Evolutionary conservation across 2,329 filamentous ascomycete genomes (phyloP).

Genomic region (Akanthomyces muscarius): DNA sequence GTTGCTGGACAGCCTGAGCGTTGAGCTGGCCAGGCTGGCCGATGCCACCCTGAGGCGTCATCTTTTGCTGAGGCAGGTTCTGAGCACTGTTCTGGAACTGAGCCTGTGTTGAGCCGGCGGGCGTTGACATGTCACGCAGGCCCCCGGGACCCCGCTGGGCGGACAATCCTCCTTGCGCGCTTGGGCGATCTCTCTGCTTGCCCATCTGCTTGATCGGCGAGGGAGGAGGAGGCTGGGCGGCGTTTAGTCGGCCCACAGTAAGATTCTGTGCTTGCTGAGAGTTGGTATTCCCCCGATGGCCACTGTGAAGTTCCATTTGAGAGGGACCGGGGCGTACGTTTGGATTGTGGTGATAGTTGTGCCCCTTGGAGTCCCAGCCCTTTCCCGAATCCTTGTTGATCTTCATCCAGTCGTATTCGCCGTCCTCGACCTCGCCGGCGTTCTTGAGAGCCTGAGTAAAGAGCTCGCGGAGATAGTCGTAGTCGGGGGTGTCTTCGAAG

Average conservation of each 20-base stretch:
- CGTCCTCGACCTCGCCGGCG: conserved; percentile 90
- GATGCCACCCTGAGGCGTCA: conserved; percentile 53
- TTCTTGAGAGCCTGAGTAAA: conserved; percentile 96
- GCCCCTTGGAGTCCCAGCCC: conserved; percentile 68
- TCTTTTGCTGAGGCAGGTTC: conserved; percentile 68
- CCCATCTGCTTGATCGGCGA: conserved; percentile 78
- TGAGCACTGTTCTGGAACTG: conserved; percentile 95
- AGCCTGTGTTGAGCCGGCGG: conserved; percentile 86
- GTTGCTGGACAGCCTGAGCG: conserved; percentile 64
- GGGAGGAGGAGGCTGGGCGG: conserved; percentile 83
- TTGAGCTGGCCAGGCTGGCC: conserved; percentile 49
- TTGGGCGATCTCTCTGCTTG: conserved; percentile 72
- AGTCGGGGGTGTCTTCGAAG: conserved; percentile 97
- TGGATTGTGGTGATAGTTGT: conserved; percentile 64
- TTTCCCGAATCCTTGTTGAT: conserved; percentile 78
- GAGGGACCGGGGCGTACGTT: conserved; percentile 77
- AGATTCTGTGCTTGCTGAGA: conserved; percentile 62
- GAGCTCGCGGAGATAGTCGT: conserved; percentile 93
- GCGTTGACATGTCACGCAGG: conserved; percentile 73
- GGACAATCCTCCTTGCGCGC: conserved; percentile 67
- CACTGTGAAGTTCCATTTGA: conserved; percentile 77
- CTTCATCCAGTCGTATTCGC: conserved; percentile 99
- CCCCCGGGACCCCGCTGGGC: conserved; percentile 72
- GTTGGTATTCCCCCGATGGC: conserved; percentile 62
- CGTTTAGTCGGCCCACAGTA: conserved; percentile 87